Evolutionary conservation across 1,139 yeast genomes (phyloP), one percentile per base, ranked within the genome.

Genomic region (Pichia sp.): DNA sequence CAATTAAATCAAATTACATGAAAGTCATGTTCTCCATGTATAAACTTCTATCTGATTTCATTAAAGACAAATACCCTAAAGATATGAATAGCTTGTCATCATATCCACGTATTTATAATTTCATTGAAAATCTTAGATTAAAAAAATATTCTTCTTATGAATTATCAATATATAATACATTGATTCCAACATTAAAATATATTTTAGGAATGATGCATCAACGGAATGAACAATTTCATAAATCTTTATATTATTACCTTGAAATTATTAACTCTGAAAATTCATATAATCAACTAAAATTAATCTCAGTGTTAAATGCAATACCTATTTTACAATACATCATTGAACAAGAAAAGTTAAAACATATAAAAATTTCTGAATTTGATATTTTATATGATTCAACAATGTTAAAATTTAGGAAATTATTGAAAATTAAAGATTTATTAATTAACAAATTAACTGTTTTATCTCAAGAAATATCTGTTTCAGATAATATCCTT

Each of bases 151-250:
- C 67, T 1, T 58, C 58, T 2, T 68, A 65, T 46, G 74, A 71
- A 41, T 50, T 64, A 43, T 49, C 59, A 7, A 55, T 61, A 28
- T 70, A 64, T 49, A 64, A 63, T 38, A 53, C 57, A 10, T 48
- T 73, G 11, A 50, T 69, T 4, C 70, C 76, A 0, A 55, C 60
- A 36, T 54, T 70, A 3, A 61, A 63, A 30, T 71, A 69, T 50
- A 49, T 73, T 16, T 63, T 66, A 43, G 80, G 69, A 0, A 45
- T 68, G 3, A 63, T 62, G 43, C 61, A 63, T 49, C 78, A 74
- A 37, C 51, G 58, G 33, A 53, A 58, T 22, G 71, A 70, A 2
- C 64, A 70, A 35, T 43, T 68, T 4, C 59, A 60, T 29, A 61
- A 65, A 2, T 68, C 78, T 2, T 66, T 70, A 45, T 65, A 63